Base-by-base conservation (phyloP, 2,329 filamentous ascomycete species). In the Ascocoryne sarcoides region DNA sequence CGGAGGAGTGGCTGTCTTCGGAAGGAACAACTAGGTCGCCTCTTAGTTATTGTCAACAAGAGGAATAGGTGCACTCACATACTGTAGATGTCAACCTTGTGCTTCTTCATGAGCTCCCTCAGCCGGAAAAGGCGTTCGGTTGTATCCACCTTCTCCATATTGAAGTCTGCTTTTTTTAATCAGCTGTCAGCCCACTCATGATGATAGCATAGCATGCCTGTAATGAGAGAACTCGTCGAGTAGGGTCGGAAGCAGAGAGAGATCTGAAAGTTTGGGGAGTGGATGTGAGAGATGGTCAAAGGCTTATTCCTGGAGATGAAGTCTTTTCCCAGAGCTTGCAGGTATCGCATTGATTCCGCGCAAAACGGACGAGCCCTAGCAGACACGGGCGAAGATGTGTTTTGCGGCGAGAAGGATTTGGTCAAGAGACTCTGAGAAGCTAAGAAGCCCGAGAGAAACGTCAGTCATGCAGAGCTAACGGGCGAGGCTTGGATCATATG, bases 1-100 rank as follows among this genome's bases (percentile, higher is more conserved):
- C 92, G 52, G 90, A 96, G 53, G 90, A 86, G 62, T 98, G 92
- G 60, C 86, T 90, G 62, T 98, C 92, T 74, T 96, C 92, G 23
- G 90, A 95, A 1, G 92, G 92, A 5, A 96, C 76, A 59, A 98
- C 90, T 96, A 60, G 36, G 40, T 72, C 65, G 55, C 49, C 50
- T 48, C 26, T 50, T 42, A 50, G 45, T 37, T 32, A 29, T 40
- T 44, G 45, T 46, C 51, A 44, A 44, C 9, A 34, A 36, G 9
- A 32, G 40, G 39, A 51, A 50, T 42, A 32, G 47, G 51, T 49
- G 23, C 45, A 51, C 42, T 54, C 42, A 61, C 68, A 62, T 79
- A 95, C 90, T 82, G 68, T 98, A 98, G 45, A 96, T 73, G 63
- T 96, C 88, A 51, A 98, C 73, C 50, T 86, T 82, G 58, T 83